Evolutionary conservation across 2,329 filamentous ascomycete genomes (phyloP).

Genomic region (Cladophialophora immunda): DNA sequence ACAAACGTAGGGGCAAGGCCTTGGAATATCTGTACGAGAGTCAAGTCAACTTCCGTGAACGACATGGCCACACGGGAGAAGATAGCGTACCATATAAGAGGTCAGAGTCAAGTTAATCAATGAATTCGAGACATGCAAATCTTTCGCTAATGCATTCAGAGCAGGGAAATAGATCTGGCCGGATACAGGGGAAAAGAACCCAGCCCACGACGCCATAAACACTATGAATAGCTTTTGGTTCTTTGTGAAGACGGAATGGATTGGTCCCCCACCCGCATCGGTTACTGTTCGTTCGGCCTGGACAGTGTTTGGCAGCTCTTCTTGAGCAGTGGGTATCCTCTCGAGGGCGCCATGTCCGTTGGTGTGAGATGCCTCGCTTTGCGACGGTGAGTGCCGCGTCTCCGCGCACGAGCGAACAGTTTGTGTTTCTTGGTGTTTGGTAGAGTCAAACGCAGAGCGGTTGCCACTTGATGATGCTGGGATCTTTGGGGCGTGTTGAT

Average conservation of each 20-base stretch:
- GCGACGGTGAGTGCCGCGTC: not conserved
- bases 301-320: conserved; percentile 9
- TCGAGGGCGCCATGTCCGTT: conserved; percentile 27
- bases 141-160: conserved; percentile 51
- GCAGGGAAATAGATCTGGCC: conserved; percentile 59
- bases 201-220: conserved; percentile 50
- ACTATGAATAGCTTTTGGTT: conserved; percentile 50
- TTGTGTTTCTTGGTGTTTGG: conserved; percentile 5
- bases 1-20: conserved; percentile 62
- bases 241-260: conserved; percentile 48
- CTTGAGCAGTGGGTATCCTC: conserved; percentile 28
- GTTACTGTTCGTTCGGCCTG: conserved; percentile 29
- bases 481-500: conserved; percentile 18
- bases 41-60: conserved; percentile 1
- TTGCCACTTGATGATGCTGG: conserved; percentile 9
- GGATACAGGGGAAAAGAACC: conserved; percentile 56
- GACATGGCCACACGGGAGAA: not conserved
- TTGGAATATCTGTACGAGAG: conserved; percentile 56
- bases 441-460: not conserved
- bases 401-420: conserved; percentile 5
- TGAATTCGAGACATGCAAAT: conserved; percentile 46
- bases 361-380: not conserved
- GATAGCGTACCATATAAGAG: conserved; percentile 39
- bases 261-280: conserved; percentile 31
- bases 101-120: conserved; percentile 47